A percentile compares a stretch with the other conserved stretches of the same genome.
Conservation (phyloP, 164 flowering plant genomes). For the Aristolochia californica region DNA sequence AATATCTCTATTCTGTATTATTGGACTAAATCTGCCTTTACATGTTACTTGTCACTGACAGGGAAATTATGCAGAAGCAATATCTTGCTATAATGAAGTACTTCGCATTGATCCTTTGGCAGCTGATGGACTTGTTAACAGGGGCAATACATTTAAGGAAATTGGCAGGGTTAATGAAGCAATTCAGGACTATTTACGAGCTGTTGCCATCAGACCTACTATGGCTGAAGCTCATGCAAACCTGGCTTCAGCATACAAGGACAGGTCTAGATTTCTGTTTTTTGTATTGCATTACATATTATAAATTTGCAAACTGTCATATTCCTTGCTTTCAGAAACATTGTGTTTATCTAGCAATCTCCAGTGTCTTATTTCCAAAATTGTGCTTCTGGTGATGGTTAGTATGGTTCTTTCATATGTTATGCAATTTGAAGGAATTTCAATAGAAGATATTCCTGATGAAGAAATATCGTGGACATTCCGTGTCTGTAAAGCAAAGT, state of each 20-base stretch:
- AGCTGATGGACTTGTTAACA: conserved; percentile 90
- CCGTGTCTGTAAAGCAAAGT: no score
- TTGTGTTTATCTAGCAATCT: conserved; percentile 1
- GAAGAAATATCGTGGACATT: no score
- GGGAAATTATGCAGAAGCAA: conserved; percentile 94
- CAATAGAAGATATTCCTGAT: no score
- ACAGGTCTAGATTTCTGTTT: conserved; percentile 48
- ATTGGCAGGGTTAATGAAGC: conserved; percentile 95
- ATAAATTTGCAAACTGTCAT: no score
- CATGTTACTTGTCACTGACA: conserved; percentile 20
- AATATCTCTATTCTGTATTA: background rate
- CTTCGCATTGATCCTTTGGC: conserved; percentile 95
- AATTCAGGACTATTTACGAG: conserved; percentile 78
- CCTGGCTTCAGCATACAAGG: conserved; percentile 96
- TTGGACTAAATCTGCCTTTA: background rate
- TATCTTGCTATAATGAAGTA: conserved; percentile 96
- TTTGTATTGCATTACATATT: background rate
- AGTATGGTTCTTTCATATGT: no score
- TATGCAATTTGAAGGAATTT: no score
- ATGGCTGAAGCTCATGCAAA: conserved; percentile 99
- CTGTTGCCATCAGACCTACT: conserved; percentile 65
- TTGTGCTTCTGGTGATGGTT: no score
- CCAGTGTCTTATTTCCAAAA: no score
- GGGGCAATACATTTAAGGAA: conserved; percentile 94
- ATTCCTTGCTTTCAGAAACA: background rate